A percentile compares a stretch with the other conserved stretches of the same genome.
phyloP scores from a whole-genome alignment of 352 stramenopile genomes.

The Aphanomyces stellatus region DNA sequence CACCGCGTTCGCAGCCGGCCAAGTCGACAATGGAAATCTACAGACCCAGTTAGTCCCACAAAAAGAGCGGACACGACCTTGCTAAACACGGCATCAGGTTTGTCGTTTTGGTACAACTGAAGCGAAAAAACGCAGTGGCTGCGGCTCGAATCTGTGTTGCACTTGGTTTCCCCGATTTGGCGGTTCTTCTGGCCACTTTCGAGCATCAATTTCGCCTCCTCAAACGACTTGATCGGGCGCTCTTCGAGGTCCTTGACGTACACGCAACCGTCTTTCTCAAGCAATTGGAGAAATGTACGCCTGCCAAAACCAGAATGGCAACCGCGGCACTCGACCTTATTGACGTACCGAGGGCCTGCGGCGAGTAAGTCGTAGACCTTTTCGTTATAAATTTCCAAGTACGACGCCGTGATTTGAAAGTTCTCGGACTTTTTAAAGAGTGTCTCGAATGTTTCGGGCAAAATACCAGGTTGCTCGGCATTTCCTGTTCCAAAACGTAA shows the following conservation, averaged over 20 bases:
- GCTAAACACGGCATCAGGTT: slow-evolving; percentile 21
- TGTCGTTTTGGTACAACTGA: slow-evolving; percentile 43
- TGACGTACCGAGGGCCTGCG: slow-evolving; percentile 12
- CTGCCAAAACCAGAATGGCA: slow-evolving; percentile 23
- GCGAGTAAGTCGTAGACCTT: slow-evolving; percentile 95
- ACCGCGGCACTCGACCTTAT: neutral
- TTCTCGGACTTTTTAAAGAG: slow-evolving; percentile 35
- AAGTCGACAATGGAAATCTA: slow-evolving; percentile 94
- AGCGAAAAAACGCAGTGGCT: slow-evolving; percentile 89
- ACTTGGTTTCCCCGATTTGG: slow-evolving; percentile 81
- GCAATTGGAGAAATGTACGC: slow-evolving; percentile 53
- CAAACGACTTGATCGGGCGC: slow-evolving; percentile 41
- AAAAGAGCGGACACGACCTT: slow-evolving; percentile 26
- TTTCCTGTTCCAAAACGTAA: neutral
- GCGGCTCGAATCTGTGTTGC: slow-evolving; percentile 85
- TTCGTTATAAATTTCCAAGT: slow-evolving; percentile 99
- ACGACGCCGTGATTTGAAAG: slow-evolving; percentile 80
- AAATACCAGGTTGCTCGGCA: slow-evolving; percentile 57
- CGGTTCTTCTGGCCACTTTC: slow-evolving; percentile 56
- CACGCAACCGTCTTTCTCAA: slow-evolving; percentile 83
- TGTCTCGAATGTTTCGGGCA: slow-evolving; percentile 69
- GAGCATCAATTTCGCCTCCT: slow-evolving; percentile 70
- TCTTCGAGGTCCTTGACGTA: slow-evolving; percentile 78
- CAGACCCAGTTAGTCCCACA: neutral
- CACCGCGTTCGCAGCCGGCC: slow-evolving; percentile 70